A percentile compares a stretch with the other conserved stretches of the same genome.
Conservation (phyloP, 148 eudicot genomes). For the Rhododendron henanense region DNA sequence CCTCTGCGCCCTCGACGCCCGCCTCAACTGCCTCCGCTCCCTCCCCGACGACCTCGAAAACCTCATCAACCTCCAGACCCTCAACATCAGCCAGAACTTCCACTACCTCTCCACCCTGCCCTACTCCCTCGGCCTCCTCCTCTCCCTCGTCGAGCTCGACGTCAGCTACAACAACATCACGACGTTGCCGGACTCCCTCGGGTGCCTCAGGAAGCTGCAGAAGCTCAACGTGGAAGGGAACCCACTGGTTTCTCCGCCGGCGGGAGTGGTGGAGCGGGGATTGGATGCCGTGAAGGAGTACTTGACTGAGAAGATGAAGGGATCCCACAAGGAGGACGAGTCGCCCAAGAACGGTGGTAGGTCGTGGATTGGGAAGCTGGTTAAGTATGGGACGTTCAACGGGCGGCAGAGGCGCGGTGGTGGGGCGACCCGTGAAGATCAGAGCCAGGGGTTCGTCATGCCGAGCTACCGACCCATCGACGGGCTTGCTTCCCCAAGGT, state of each 20-base stretch:
- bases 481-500: conserved; percentile 59
- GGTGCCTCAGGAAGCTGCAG: conserved; percentile 56
- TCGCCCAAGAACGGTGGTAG: conserved; percentile 35
- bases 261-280: conserved; percentile 60
- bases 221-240: conserved; percentile 72
- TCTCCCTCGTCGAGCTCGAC: conserved; percentile 67
- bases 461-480: conserved; percentile 35
- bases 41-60: conserved; percentile 80
- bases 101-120: conserved; percentile 54
- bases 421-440: conserved; percentile 6
- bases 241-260: conserved; percentile 63
- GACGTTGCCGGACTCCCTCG: conserved; percentile 49
- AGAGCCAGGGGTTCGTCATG: conserved; percentile 21
- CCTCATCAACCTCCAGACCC: conserved; percentile 49
- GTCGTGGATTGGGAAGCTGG: conserved; percentile 53
- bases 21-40: conserved; percentile 67
- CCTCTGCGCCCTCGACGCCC: conserved; percentile 52
- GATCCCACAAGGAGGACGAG: conserved; percentile 18
- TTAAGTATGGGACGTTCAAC: conserved; percentile 41
- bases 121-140: conserved; percentile 61
- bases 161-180: conserved; percentile 64
- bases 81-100: conserved; percentile 77
- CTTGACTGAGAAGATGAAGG: conserved; percentile 53
- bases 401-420: conserved; percentile 19
- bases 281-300: conserved; percentile 49